Percentiles rank a stretch among this genome's conserved stretches.
phyloP scores from a whole-genome alignment of 164 flowering plant genomes.

The Magnolia officinalis region DNA sequence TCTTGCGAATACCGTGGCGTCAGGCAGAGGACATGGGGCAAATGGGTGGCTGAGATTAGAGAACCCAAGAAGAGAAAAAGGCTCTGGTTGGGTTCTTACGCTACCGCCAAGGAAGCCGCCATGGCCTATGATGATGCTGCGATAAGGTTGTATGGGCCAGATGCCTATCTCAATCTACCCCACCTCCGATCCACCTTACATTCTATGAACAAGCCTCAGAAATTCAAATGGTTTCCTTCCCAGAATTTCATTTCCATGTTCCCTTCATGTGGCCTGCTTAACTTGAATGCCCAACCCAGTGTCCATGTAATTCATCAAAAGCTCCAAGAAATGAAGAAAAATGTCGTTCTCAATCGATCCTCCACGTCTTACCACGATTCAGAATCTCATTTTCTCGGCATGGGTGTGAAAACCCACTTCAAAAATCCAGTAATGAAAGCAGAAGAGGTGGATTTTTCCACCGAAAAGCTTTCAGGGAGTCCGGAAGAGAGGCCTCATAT shows the following conservation, averaged over 20 bases:
- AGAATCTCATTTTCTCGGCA: slow-evolving; percentile 10
- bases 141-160: slow-evolving; percentile 76
- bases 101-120: slow-evolving; percentile 98
- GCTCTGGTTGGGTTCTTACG: slow-evolving; percentile 93
- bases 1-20: slow-evolving; percentile 89
- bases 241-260: slow-evolving; percentile 69
- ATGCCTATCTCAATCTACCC: slow-evolving; percentile 89
- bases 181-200: slow-evolving; percentile 55
- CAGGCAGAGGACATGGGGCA: slow-evolving; percentile 96
- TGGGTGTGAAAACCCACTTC: slow-evolving; percentile 5
- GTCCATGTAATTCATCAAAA: slow-evolving; percentile 92
- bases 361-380: slow-evolving; percentile 23
- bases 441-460: slow-evolving; percentile 22
- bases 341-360: slow-evolving; percentile 18
- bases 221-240: slow-evolving; percentile 81
- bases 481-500: slow-evolving; percentile 69
- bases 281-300: slow-evolving; percentile 78
- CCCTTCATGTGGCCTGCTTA: slow-evolving; percentile 72
- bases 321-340: slow-evolving; percentile 75
- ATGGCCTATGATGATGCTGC: slow-evolving; percentile 99
- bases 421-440: slow-evolving; percentile 8
- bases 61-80: slow-evolving; percentile 96
- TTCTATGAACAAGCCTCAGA: slow-evolving; percentile 39
- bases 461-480: slow-evolving; percentile 17
- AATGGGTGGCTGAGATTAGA: slow-evolving; percentile 98